Conservation (phyloP, 129 eudicot genomes). For the Centrapalus pauciflorus region DNA sequence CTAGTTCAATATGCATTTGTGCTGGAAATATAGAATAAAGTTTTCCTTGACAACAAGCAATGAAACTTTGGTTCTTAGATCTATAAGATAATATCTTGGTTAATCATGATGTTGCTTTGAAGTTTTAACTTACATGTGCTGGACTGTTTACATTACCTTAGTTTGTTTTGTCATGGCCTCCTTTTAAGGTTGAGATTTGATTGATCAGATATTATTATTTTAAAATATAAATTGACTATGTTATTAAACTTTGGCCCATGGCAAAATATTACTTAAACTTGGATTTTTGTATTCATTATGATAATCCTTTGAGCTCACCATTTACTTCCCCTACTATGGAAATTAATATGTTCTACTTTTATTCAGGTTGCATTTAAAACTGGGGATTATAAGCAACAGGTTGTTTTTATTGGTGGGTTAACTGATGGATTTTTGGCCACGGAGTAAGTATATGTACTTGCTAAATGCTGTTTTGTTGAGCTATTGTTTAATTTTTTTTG, state of each 20-base stretch:
- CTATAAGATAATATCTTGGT: background rate
- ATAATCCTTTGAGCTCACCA: background rate
- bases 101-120: background rate
- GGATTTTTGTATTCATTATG: too few relatives aligned
- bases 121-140: background rate
- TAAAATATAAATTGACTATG: background rate
- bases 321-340: background rate
- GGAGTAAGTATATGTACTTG: constrained; percentile 49
- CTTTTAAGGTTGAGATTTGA: constrained; percentile 3
- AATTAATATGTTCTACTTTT: constrained; percentile 8
- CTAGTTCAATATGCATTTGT: background rate
- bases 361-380: constrained; percentile 91
- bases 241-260: background rate
- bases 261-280: background rate
- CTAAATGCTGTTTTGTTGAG: background rate
- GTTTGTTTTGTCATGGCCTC: background rate
- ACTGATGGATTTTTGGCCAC: constrained; percentile 96
- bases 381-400: constrained; percentile 80
- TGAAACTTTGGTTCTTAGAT: background rate
- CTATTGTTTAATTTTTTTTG: background rate
- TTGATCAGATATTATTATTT: background rate
- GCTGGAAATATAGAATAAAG: background rate
- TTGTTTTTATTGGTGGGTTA: constrained; percentile 82
- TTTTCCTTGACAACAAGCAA: background rate
- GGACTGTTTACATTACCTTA: background rate